Percentiles rank a stretch among this genome's conserved stretches.
Evolutionary conservation across 2,329 filamentous ascomycete species (phyloP).

Genomic region (Microcyclospora tardicrescens): DNA sequence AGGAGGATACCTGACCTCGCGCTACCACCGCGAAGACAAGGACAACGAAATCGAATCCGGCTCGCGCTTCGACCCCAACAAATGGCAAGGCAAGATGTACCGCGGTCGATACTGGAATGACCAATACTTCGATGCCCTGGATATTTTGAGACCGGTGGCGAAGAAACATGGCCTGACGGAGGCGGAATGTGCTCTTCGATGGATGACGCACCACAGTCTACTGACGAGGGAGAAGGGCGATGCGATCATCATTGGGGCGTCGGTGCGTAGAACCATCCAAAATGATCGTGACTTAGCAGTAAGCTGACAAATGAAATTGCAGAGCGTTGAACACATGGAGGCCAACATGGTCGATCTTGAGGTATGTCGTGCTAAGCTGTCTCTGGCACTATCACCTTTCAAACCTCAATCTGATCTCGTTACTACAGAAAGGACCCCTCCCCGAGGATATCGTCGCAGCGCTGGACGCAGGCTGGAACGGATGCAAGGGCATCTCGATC

Average conservation of each 20-base stretch:
- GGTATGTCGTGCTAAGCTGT: no score
- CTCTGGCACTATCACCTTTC: no score
- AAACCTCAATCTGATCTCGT: no score
- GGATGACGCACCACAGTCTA: conserved; percentile 33
- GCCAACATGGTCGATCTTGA: conserved; percentile 27
- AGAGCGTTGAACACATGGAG: conserved; percentile 25
- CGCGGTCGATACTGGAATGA: conserved; percentile 31
- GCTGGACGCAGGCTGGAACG: conserved; percentile 26
- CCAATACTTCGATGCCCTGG: conserved; percentile 31
- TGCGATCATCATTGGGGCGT: conserved; percentile 28
- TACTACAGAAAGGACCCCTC: conserved; percentile 22
- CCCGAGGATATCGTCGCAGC: conserved; percentile 28
- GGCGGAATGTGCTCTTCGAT: conserved; percentile 33
- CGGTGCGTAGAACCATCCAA: conserved; percentile 16
- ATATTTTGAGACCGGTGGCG: conserved; percentile 24
- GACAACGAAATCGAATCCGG: conserved; percentile 22
- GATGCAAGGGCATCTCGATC: conserved; percentile 17
- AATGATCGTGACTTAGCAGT: conserved; percentile 6
- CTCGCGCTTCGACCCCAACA: conserved; percentile 28
- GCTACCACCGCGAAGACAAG: conserved; percentile 25
- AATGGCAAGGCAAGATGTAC: conserved; percentile 26
- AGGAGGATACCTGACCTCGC: conserved; percentile 33
- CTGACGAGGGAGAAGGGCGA: conserved; percentile 23
- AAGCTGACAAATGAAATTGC: conserved; percentile 3
- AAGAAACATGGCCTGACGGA: conserved; percentile 30